Conservation (phyloP, 2,329 filamentous ascomycete species). For the Emydomyces testavorans region DNA sequence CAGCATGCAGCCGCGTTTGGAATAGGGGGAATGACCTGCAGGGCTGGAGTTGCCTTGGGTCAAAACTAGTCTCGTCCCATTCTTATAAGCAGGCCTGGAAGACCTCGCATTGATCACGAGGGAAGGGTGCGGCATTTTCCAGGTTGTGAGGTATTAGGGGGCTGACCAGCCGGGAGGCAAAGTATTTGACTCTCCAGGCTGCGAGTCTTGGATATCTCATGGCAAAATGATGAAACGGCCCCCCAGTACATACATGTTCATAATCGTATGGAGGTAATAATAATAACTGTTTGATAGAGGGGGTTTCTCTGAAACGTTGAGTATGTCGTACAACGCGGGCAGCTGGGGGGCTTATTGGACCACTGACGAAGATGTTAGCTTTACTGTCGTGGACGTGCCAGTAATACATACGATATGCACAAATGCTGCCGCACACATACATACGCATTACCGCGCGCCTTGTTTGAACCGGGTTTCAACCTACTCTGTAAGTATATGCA, state of each 20-base stretch:
- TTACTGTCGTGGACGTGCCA: neutral
- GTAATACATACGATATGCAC: neutral
- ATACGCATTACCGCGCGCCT: neutral
- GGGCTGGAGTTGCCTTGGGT: neutral
- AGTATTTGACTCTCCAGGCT: neutral
- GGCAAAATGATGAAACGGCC: too few relatives aligned
- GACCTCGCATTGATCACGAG: neutral
- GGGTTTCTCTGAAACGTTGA: neutral
- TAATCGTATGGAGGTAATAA: neutral
- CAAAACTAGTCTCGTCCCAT: neutral
- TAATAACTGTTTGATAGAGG: neutral
- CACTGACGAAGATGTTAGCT: neutral
- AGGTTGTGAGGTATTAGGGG: neutral
- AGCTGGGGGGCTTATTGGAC: neutral
- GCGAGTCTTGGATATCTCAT: neutral
- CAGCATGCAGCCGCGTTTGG: neutral
- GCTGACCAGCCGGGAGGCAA: neutral
- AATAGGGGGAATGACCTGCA: neutral
- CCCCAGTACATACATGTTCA: neutral
- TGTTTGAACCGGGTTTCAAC: neutral
- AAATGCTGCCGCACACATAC: neutral
- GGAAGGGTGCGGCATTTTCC: neutral
- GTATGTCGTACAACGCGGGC: neutral
- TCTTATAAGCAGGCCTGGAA: neutral
- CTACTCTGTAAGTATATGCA: neutral